Evolutionary conservation across 2,329 filamentous ascomycete genomes (phyloP).

Genomic region (Pestalotiopsis sp.): DNA sequence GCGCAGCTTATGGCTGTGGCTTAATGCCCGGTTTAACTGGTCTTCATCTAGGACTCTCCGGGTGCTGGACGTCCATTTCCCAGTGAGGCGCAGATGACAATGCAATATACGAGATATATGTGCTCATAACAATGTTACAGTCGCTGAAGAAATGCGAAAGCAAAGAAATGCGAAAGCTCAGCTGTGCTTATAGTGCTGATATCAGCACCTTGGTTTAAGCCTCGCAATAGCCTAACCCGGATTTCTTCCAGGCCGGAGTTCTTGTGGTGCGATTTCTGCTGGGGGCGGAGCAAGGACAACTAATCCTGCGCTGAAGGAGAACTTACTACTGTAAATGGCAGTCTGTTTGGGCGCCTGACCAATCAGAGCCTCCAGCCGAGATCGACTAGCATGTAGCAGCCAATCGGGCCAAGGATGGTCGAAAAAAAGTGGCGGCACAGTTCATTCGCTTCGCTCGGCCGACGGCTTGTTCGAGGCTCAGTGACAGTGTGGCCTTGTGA

Average conservation of each 20-base stretch:
- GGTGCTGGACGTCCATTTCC: too few relatives aligned
- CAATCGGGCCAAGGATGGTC: not conserved
- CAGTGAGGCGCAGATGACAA: too few relatives aligned
- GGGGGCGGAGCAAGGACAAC: not conserved
- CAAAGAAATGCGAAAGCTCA: not conserved
- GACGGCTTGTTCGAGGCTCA: not conserved
- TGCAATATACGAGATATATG: too few relatives aligned
- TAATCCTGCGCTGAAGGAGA: not conserved
- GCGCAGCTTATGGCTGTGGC: not conserved
- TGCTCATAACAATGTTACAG: not conserved
- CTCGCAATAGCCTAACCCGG: not conserved
- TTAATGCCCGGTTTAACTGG: not conserved
- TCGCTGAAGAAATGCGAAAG: not conserved
- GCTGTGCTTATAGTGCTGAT: slow-evolving; percentile 5
- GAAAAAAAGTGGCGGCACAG: not conserved
- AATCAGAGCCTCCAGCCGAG: not conserved
- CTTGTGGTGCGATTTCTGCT: not conserved
- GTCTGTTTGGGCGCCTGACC: not conserved
- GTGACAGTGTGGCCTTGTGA: not conserved
- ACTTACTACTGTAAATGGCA: not conserved
- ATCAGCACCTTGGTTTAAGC: not conserved
- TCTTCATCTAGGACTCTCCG: not conserved
- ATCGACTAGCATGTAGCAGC: not conserved
- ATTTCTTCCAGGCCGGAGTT: not conserved
- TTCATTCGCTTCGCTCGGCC: not conserved